A percentile compares a stretch with the other conserved stretches of the same genome.
These are phyloP conservation scores for Boletales sp. DNA, from an alignment of 768 basidiomycete species.

Conservation along the genomic window DNA sequence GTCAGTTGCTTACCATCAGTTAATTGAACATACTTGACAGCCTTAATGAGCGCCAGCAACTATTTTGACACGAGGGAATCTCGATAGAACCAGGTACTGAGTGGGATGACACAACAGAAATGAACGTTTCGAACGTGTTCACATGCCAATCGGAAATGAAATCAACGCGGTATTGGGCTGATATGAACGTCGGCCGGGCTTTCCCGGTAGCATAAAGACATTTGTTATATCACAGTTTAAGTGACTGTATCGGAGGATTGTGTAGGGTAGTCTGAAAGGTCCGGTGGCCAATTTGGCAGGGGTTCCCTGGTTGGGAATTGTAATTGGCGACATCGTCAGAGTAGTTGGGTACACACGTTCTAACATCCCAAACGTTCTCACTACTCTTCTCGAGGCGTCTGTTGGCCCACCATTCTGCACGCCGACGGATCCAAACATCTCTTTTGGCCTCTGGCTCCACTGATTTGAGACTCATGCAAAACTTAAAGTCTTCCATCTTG, in stretches of 20 bases:
- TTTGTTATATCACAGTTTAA: neutral
- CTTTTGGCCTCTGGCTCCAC: conserved; percentile 73
- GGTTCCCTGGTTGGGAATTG: conserved; percentile 14
- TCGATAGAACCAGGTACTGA: no score
- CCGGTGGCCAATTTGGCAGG: conserved; percentile 27
- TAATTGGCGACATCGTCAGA: conserved; percentile 1
- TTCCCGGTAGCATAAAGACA: neutral
- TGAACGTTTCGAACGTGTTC: neutral
- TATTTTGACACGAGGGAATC: no score
- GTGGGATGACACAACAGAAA: neutral
- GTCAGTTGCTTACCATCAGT: no score
- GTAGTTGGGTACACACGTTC: conserved; percentile 57
- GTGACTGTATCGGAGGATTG: conserved; percentile 23
- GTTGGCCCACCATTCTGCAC: conserved; percentile 94
- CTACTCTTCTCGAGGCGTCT: conserved; percentile 75
- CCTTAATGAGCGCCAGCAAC: no score
- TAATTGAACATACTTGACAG: no score
- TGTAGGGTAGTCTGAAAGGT: conserved; percentile 17
- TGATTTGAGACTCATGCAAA: conserved; percentile 82
- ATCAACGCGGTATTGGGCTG: no score
- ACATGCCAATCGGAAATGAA: neutral
- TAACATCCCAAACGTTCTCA: conserved; percentile 91
- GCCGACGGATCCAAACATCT: conserved; percentile 78
- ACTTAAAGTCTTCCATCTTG: conserved; percentile 92
- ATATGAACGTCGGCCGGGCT: no score